Conservation (phyloP, 2,329 filamentous ascomycete genomes). For the Pseudogymnoascus sp. region DNA sequence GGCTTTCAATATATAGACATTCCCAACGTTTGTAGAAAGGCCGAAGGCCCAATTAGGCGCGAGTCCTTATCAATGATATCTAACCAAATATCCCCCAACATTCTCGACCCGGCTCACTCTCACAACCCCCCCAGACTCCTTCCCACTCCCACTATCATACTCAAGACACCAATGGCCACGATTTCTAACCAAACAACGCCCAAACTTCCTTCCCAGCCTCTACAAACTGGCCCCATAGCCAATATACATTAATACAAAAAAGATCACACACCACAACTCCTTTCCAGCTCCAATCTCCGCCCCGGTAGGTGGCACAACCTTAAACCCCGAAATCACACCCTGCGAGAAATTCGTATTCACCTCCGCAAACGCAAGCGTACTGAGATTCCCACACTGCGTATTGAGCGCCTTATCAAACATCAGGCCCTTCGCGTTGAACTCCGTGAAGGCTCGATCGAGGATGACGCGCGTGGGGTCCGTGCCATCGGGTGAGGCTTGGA, state of each 20-base stretch:
- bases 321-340: conserved; percentile 28
- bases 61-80: too few relatives aligned
- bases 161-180: background rate
- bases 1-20: too few relatives aligned
- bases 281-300: background rate
- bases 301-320: background rate
- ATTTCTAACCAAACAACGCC: background rate
- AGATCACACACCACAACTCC: background rate
- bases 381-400: conserved; percentile 37
- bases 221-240: background rate
- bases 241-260: background rate
- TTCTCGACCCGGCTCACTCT: too few relatives aligned
- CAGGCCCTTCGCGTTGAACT: conserved; percentile 30
- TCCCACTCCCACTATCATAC: background rate
- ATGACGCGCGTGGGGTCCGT: conserved; percentile 32
- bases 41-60: too few relatives aligned
- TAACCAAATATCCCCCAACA: too few relatives aligned
- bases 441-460: conserved; percentile 31
- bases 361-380: conserved; percentile 34
- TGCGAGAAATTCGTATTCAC: conserved; percentile 37
- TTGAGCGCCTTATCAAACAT: conserved; percentile 35
- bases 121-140: too few relatives aligned
- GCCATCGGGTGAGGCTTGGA: conserved; percentile 36
- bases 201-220: background rate
- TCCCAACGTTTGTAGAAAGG: too few relatives aligned